Conservation (phyloP, 257 asterid genomes). For the Capsicum baccatum region DNA sequence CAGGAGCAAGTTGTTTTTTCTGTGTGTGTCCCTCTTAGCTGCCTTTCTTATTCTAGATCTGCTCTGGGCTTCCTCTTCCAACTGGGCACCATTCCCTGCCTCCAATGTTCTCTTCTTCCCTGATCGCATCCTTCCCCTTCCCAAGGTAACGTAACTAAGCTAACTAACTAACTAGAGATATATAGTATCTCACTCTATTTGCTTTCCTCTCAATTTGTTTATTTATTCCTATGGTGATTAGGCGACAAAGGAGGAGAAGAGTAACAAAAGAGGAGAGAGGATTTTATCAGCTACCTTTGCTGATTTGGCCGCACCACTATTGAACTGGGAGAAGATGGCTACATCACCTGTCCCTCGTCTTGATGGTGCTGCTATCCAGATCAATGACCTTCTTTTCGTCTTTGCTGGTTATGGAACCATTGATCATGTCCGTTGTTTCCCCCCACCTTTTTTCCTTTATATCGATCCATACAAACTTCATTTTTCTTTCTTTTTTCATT, state of each 20-base stretch:
- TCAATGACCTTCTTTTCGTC: constrained; percentile 78
- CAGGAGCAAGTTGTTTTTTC: constrained; percentile 59
- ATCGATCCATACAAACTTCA: too few relatives aligned
- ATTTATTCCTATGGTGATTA: neutral
- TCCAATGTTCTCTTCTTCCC: constrained; percentile 40
- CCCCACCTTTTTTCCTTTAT: neutral
- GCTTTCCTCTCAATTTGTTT: neutral
- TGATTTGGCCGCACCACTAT: constrained; percentile 80
- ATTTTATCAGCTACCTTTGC: constrained; percentile 83
- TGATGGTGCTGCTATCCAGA: constrained; percentile 92
- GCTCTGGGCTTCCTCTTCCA: constrained; percentile 63
- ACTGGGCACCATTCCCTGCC: constrained; percentile 39
- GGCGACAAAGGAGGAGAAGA: neutral
- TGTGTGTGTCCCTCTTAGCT: constrained; percentile 60
- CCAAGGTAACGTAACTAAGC: neutral
- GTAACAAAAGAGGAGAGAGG: constrained; percentile 50
- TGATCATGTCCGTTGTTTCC: constrained; percentile 58
- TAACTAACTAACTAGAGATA: neutral
- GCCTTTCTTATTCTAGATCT: constrained; percentile 70
- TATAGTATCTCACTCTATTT: neutral
- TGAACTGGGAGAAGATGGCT: constrained; percentile 92
- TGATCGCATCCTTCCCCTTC: constrained; percentile 6
- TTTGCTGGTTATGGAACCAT: constrained; percentile 98
- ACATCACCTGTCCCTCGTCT: constrained; percentile 94
- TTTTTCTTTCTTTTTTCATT: too few relatives aligned